phyloP scores from a whole-genome alignment of 768 basidiomycete genomes.

The Rhodosporidiobolus sp. region DNA sequence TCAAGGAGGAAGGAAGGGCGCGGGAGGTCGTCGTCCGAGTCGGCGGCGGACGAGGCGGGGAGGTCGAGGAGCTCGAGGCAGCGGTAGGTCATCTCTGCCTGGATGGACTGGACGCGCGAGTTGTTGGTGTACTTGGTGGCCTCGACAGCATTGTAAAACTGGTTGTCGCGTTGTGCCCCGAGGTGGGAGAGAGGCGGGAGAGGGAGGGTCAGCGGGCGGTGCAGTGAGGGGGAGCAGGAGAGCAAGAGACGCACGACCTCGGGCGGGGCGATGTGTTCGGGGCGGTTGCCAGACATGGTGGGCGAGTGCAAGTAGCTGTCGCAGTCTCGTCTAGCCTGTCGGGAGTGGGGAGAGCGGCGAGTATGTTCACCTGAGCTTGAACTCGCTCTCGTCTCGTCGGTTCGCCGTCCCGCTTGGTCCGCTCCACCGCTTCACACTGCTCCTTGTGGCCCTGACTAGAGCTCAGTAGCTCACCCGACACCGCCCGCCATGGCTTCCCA shows the following conservation, averaged over 20 bases:
- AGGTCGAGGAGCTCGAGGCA: slow-evolving; percentile 86
- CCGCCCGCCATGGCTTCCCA: background rate
- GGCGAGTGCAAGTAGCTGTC: background rate
- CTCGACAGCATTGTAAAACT: slow-evolving; percentile 97
- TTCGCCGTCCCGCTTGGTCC: background rate
- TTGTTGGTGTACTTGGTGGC: slow-evolving; percentile 96
- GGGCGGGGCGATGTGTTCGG: slow-evolving; percentile 82
- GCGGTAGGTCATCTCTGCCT: slow-evolving; percentile 94
- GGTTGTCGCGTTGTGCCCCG: background rate
- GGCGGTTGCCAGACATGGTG: slow-evolving; percentile 52
- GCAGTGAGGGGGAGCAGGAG: background rate
- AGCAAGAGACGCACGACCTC: slow-evolving; percentile 66
- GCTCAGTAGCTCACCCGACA: background rate
- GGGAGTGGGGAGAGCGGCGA: no score
- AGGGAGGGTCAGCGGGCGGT: slow-evolving; percentile 2
- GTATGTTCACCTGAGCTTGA: background rate
- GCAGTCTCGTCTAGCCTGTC: background rate
- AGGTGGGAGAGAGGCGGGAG: background rate
- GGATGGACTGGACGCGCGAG: slow-evolving; percentile 96
- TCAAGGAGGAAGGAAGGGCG: slow-evolving; percentile 84
- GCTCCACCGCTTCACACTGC: background rate
- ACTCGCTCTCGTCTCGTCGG: background rate
- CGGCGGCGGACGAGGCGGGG: slow-evolving; percentile 52
- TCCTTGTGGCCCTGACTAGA: no score
- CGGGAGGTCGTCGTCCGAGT: slow-evolving; percentile 48